Evolutionary conservation across 768 basidiomycete species (phyloP).

Genomic region (Glaciozyma martinii): DNA sequence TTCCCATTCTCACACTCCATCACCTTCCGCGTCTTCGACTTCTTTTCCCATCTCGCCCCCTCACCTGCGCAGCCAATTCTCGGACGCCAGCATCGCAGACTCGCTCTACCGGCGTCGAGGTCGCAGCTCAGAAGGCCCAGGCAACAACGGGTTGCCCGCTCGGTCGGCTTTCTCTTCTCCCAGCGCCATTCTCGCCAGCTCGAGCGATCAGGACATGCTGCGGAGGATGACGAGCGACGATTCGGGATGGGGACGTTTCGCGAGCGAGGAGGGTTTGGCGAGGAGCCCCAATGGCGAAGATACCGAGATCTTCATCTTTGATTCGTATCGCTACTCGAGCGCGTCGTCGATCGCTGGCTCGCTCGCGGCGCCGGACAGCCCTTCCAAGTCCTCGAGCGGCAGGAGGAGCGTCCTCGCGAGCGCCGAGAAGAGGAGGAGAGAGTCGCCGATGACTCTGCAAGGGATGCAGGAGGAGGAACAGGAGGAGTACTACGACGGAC

Average conservation of each 20-base stretch:
- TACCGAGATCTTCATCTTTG: constrained; percentile 17
- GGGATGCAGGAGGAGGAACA: neutral
- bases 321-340: constrained; percentile 16
- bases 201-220: neutral
- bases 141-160: neutral
- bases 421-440: neutral
- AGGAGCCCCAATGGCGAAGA: constrained; percentile 12
- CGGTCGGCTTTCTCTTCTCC: neutral
- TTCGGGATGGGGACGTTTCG: neutral
- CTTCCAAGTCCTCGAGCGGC: too few species aligned
- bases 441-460: neutral
- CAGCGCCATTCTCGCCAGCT: neutral
- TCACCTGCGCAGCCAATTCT: neutral
- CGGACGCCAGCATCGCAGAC: constrained; percentile 1
- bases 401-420: neutral
- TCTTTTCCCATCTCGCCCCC: too few species aligned
- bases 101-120: neutral
- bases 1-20: too few species aligned
- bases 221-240: neutral
- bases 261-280: neutral
- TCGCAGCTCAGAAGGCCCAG: neutral
- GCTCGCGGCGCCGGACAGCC: neutral
- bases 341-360: neutral
- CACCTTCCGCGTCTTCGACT: too few species aligned
- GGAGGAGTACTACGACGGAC: neutral